Base-by-base conservation (phyloP, 2,329 filamentous ascomycete genomes). In the Apiospora malaysiana region DNA sequence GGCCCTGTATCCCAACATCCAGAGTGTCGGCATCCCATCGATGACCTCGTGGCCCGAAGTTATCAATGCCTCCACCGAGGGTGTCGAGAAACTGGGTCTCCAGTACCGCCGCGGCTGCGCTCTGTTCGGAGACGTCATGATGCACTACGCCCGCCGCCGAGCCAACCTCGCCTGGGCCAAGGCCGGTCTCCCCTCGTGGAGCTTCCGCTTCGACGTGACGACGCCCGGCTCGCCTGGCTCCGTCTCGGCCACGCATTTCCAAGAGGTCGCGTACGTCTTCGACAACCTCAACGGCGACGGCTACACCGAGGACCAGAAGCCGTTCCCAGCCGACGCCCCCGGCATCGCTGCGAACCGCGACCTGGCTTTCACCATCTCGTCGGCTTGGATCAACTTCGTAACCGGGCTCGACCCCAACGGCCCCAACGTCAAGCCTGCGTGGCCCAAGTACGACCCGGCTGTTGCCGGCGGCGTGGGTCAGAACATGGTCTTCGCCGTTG, bases 321-420 rank as follows among this genome's bases (percentile, higher is more conserved):
- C 72, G 6, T 76, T 76, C n/a, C 75, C 75, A 43, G 73, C 75
- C 6, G 71, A 74, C 7, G 51, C 51, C 2, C 25, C 45, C 46
- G 47, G 27, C 27, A 51, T 56, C 67, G 45, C 18, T 9, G 21
- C 46, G 27, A 81, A 79, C 68, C 74, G 72, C 40, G 73, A 72
- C 2, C 76, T 81, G 21, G 72, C 80, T 21, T 74, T 72, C 46
- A 70, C 72, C 2, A 81, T 81, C 25, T 77, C 75, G 14, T 72
- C 75, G 12, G 76, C 79, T 0, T 81, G 80, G 80, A 72, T 81
- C 69, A 80, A 84, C 75, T 87, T 87, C 79, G 84, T 88, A 75
- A 80, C 83, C 12, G 86, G 86, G 74, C 83, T 85, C 63, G 83
- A 86, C 72, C 89, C 91, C 66, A 87, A 80, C 68, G 80, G 78